phyloP scores from a whole-genome alignment of 768 basidiomycete genomes.

The Pholiota microspora region DNA sequence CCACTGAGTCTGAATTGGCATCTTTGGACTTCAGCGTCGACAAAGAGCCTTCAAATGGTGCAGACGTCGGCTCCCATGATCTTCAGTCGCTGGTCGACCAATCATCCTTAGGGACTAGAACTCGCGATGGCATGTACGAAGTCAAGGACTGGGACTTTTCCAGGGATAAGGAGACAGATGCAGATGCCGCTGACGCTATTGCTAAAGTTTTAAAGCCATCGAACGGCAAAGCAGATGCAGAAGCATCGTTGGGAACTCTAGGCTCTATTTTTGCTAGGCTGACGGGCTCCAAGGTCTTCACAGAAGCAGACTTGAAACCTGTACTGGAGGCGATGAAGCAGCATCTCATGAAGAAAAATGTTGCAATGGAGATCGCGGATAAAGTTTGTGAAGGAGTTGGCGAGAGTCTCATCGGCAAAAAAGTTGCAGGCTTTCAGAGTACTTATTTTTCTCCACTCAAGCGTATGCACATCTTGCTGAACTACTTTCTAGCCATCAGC shows the following conservation, averaged over 20 bases:
- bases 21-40: conserved; percentile 84
- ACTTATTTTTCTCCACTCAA: conserved; percentile 11
- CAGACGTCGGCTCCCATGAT: conserved; percentile 40
- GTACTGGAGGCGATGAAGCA: conserved; percentile 94
- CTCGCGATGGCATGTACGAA: conserved; percentile 64
- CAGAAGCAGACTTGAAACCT: conserved; percentile 80
- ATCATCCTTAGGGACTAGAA: conserved; percentile 74
- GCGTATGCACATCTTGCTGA: not conserved
- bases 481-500: conserved; percentile 60
- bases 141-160: conserved; percentile 81
- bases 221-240: conserved; percentile 30
- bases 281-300: conserved; percentile 82
- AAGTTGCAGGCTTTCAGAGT: conserved; percentile 90
- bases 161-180: conserved; percentile 32
- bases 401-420: conserved; percentile 84
- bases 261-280: conserved; percentile 80
- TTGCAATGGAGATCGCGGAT: conserved; percentile 92
- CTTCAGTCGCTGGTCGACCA: conserved; percentile 64
- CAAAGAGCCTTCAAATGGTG: conserved; percentile 37
- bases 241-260: conserved; percentile 59
- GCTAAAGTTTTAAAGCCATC: conserved; percentile 53
- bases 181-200: conserved; percentile 48
- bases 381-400: conserved; percentile 96
- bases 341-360: conserved; percentile 98
- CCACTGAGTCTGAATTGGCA: conserved; percentile 88